Percentiles rank a stretch among this genome's conserved stretches.
phyloP scores from a whole-genome alignment of 805 yeast genomes.

The Sungouiella thailandica region DNA sequence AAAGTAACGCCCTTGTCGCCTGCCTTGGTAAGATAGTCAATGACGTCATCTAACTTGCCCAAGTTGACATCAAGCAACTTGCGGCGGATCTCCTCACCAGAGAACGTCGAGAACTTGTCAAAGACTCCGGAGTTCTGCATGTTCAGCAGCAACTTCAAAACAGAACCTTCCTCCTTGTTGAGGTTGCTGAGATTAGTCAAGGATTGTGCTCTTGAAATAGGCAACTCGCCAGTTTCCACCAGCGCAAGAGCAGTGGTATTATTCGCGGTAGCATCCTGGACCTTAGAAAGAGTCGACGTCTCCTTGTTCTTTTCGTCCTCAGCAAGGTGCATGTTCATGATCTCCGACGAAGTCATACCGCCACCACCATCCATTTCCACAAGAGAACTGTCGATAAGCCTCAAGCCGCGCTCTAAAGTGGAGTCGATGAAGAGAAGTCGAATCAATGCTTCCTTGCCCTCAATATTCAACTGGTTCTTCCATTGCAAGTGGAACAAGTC shows the following conservation, averaged over 20 bases:
- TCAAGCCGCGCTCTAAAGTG: conserved; percentile 55
- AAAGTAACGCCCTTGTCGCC: conserved; percentile 29
- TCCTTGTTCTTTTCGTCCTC: conserved; percentile 22
- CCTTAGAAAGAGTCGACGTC: conserved; percentile 2
- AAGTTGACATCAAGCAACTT: conserved; percentile 27
- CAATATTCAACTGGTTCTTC: conserved; percentile 49
- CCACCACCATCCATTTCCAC: conserved; percentile 13
- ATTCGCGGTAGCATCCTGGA: background rate
- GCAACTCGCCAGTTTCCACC: conserved; percentile 7
- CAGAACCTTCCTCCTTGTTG: conserved; percentile 40
- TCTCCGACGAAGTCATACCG: conserved; percentile 8
- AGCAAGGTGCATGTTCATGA: conserved; percentile 13
- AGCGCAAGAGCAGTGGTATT: conserved; percentile 4
- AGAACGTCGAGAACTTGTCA: conserved; percentile 12
- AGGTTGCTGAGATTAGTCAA: conserved; percentile 27
- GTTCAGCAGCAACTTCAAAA: conserved; percentile 26
- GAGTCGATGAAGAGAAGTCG: conserved; percentile 66
- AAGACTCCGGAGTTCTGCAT: conserved; percentile 2
- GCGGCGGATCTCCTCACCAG: conserved; percentile 37
- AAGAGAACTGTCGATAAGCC: conserved; percentile 34
- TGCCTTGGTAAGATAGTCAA: conserved; percentile 26
- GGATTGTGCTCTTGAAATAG: conserved; percentile 14
- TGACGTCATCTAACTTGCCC: conserved; percentile 30
- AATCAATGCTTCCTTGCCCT: conserved; percentile 72
- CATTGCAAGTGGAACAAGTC: conserved; percentile 56